Conservation (phyloP, 176 grass and related monocot genomes). For the Triticum turgidum region DNA sequence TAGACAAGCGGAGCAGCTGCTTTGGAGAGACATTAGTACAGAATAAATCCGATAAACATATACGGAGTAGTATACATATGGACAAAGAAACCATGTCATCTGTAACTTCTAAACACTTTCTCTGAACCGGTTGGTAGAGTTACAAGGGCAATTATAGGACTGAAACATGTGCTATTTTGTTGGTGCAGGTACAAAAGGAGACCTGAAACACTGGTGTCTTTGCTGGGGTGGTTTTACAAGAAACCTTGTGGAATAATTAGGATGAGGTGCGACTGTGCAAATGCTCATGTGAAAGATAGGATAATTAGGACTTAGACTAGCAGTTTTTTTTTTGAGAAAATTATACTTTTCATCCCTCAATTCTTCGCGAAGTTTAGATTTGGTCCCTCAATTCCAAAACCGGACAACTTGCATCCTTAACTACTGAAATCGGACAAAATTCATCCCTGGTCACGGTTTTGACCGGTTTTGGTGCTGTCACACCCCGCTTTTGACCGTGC, state of each 20-base stretch:
- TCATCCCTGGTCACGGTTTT: no score
- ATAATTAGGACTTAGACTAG: no score
- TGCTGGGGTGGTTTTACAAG: neutral
- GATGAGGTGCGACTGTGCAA: no score
- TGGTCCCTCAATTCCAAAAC: no score
- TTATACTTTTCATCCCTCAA: no score
- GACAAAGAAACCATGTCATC: neutral
- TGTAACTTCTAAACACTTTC: neutral
- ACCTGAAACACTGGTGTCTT: neutral
- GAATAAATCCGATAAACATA: neutral
- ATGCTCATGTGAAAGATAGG: no score
- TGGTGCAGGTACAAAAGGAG: slow-evolving; percentile 1
- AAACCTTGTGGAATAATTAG: neutral
- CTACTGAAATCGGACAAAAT: no score
- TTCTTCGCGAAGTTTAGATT: no score
- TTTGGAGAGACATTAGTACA: neutral
- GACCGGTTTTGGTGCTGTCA: no score
- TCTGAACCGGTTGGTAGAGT: neutral
- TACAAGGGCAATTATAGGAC: neutral
- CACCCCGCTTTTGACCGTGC: no score
- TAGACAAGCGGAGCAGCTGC: neutral
- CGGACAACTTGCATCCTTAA: no score
- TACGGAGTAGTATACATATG: neutral
- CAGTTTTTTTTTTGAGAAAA: no score
- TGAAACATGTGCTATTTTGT: neutral